phyloP scores from a whole-genome alignment of 1,139 yeast genomes.

The Geotrichum cucujoidarum region DNA sequence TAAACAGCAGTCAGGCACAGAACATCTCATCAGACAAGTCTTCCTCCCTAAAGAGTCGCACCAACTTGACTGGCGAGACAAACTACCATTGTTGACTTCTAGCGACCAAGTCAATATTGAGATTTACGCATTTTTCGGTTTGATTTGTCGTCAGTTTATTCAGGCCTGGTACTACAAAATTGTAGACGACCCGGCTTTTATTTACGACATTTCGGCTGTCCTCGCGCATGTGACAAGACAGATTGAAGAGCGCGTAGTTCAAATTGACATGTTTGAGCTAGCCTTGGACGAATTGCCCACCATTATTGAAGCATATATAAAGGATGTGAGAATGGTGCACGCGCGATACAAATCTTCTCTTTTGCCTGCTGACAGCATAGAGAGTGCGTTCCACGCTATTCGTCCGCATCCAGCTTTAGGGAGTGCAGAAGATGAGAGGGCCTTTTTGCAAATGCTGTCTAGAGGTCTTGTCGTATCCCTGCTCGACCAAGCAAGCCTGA shows the following conservation, averaged over 20 bases:
- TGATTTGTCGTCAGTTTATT: slow-evolving; percentile 44
- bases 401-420: slow-evolving; percentile 50
- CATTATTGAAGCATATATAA: slow-evolving; percentile 39
- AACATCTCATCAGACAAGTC: slow-evolving; percentile 16
- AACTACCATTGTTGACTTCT: slow-evolving; percentile 15
- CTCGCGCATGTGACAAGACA: slow-evolving; percentile 40
- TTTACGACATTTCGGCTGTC: slow-evolving; percentile 38
- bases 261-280: slow-evolving; percentile 36
- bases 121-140: slow-evolving; percentile 43
- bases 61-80: slow-evolving; percentile 17
- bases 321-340: slow-evolving; percentile 29
- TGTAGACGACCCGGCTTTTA: slow-evolving; percentile 41
- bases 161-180: slow-evolving; percentile 44
- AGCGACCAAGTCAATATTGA: slow-evolving; percentile 40
- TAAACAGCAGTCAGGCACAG: slow-evolving; percentile 8
- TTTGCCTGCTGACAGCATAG: slow-evolving; percentile 32
- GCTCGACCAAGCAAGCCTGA: slow-evolving; percentile 40
- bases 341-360: slow-evolving; percentile 28
- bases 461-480: slow-evolving; percentile 36
- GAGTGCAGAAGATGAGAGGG: slow-evolving; percentile 26
- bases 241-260: slow-evolving; percentile 36
- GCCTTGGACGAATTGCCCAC: slow-evolving; percentile 44
- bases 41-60: slow-evolving; percentile 16
- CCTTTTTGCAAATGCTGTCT: slow-evolving; percentile 38
- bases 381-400: slow-evolving; percentile 36